phyloP scores from a whole-genome alignment of 164 flowering plant species.

The Nymphaea colorata region DNA sequence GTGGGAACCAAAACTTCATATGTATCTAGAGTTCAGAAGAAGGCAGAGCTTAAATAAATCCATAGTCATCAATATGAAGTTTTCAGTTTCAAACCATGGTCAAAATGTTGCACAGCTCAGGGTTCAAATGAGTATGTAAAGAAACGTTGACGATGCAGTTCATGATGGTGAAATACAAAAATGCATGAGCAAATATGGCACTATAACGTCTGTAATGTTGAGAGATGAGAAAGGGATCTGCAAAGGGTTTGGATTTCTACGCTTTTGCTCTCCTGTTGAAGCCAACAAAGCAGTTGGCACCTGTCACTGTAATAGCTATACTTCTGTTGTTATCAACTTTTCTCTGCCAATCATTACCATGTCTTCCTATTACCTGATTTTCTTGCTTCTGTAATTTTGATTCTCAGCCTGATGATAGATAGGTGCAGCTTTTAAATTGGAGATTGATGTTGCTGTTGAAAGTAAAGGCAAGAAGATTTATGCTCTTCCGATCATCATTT shows the following conservation, averaged over 20 bases:
- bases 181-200: slow-evolving; percentile 65
- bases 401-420: too few relatives aligned
- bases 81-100: too few relatives aligned
- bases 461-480: too few relatives aligned
- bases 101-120: slow-evolving; percentile 11
- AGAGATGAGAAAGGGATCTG: slow-evolving; percentile 61
- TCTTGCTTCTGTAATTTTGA: too few relatives aligned
- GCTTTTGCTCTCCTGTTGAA: slow-evolving; percentile 73
- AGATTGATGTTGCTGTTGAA: too few relatives aligned
- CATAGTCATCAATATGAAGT: slow-evolving; percentile 42
- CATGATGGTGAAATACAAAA: slow-evolving; percentile 49
- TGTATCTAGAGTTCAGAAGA: slow-evolving; percentile 86
- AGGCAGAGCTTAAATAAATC: slow-evolving; percentile 66
- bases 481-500: too few relatives aligned
- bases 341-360: background rate
- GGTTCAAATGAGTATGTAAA: slow-evolving; percentile 71
- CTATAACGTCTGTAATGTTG: slow-evolving; percentile 73
- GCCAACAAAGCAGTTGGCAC: slow-evolving; percentile 62
- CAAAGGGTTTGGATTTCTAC: slow-evolving; percentile 80
- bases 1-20: slow-evolving; percentile 63
- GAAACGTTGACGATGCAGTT: slow-evolving; percentile 66
- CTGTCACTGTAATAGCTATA: slow-evolving; percentile 39
- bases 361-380: background rate
- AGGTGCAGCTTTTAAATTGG: too few relatives aligned
- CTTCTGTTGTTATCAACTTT: too few relatives aligned